Evolutionary conservation across 148 eudicot species (phyloP).

Genomic region (Fagopyrum tataricum): DNA sequence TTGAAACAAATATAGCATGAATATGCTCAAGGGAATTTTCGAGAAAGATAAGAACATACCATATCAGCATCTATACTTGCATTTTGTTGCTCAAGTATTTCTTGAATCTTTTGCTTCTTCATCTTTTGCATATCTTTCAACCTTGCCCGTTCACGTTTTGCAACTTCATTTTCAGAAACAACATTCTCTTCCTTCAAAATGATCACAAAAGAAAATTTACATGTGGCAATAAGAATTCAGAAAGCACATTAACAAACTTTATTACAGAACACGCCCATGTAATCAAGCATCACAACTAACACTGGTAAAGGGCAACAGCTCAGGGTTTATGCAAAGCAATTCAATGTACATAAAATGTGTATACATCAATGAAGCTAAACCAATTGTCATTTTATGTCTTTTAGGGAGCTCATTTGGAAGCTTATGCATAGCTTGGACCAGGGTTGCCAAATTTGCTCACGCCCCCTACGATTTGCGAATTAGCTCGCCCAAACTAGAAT

Average conservation of each 20-base stretch:
- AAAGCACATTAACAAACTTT: neutral
- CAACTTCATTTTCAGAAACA: constrained; percentile 33
- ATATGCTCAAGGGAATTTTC: neutral
- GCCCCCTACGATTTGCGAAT: too few species aligned
- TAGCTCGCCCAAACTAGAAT: too few species aligned
- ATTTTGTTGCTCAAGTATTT: constrained; percentile 74
- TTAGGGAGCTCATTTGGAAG: neutral
- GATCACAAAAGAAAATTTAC: neutral
- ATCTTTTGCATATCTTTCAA: constrained; percentile 74
- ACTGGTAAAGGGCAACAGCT: neutral
- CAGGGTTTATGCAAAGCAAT: neutral
- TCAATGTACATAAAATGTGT: neutral
- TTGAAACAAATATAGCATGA: neutral
- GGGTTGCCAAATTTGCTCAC: too few species aligned
- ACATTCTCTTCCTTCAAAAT: constrained; percentile 44
- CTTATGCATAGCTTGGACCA: neutral
- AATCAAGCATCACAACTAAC: neutral
- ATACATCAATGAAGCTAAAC: neutral
- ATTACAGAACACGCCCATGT: neutral
- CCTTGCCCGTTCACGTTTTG: constrained; percentile 72
- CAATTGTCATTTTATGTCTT: neutral
- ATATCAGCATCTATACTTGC: constrained; percentile 91
- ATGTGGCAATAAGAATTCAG: neutral
- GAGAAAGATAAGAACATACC: constrained; percentile 31
- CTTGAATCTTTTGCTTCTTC: constrained; percentile 87